Evolutionary conservation across 495 filamentous ascomycete species (phyloP).

Genomic region (Venustampulla echinocandica): DNA sequence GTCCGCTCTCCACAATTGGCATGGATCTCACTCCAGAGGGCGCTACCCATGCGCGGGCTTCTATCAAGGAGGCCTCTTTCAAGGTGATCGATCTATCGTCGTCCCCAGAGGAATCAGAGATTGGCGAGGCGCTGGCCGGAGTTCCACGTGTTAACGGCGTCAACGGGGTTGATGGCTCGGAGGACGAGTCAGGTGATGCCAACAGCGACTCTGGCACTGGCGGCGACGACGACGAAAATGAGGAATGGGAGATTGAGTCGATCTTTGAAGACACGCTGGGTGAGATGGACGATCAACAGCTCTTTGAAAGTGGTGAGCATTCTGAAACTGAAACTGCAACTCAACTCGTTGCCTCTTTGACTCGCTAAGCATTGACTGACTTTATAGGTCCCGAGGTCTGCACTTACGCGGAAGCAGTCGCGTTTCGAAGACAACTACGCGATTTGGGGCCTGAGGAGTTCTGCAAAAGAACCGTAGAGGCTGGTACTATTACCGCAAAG

Average conservation of each 20-base stretch:
- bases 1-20: not conserved
- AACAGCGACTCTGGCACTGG: too few species aligned
- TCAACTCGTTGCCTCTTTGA: too few species aligned
- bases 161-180: slow-evolving; percentile 21
- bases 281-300: slow-evolving; percentile 41
- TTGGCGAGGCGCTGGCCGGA: slow-evolving; percentile 3
- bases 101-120: slow-evolving; percentile 10
- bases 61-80: not conserved
- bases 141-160: slow-evolving; percentile 12
- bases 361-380: too few species aligned
- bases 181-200: slow-evolving; percentile 12
- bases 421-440: slow-evolving; percentile 60
- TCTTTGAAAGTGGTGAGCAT: slow-evolving; percentile 34
- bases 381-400: slow-evolving; percentile 32
- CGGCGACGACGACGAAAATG: slow-evolving; percentile 37
- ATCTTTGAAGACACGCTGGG: slow-evolving; percentile 47
- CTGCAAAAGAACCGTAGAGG: slow-evolving; percentile 60
- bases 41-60: not conserved
- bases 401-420: slow-evolving; percentile 62
- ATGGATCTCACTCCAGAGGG: slow-evolving; percentile 10
- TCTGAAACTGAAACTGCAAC: slow-evolving; percentile 8
- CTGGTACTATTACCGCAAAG: slow-evolving; percentile 60
- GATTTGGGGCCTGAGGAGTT: slow-evolving; percentile 69
- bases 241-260: slow-evolving; percentile 42
- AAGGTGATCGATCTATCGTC: slow-evolving; percentile 5